Evolutionary conservation across 2,329 filamentous ascomycete species (phyloP), one percentile per base, ranked within the genome.

Genomic region (Pezicula neosporulosa): DNA sequence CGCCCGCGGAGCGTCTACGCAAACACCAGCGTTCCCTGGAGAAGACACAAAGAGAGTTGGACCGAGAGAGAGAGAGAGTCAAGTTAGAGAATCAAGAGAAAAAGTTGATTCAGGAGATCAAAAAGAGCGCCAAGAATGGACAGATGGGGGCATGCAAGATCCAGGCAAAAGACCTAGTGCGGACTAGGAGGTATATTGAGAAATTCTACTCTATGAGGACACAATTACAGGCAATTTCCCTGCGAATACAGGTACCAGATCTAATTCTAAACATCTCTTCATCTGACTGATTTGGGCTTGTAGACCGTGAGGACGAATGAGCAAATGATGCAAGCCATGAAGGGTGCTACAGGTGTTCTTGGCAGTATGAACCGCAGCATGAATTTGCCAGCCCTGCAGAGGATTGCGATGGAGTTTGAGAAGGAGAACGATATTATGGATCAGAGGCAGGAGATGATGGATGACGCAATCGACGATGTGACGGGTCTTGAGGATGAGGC

Each of bases 241-340:
- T 99, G 49, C 85, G 93, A 42, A 92, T 99, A 66, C 94, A 97
- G 83, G 90, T 94, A 74, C 16, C 16, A 12, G 13, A 19, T 13
- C 30, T 13, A 16, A 4, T 13, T 42, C 39, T 42, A 6, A 13
- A 10, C 30, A 33, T 13, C 30, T 33, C 4, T 33, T 7, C 37
- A 16, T 39, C 8, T 16, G n/a, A 42, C 46, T 47, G 27, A 53
- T 39, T 36, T 27, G 44, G 44, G 33, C 10, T 15, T 13, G 35
- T 63, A 96, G 90, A 99, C 94, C 46, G 93, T 97, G 58, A 86
- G 94, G 58, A 97, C 92, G 60, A 99, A 99, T 71, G 94, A 99
- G 70, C 93, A 97, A 72, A 99, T 99, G 94, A 97, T 97, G 92
- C 90, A 96, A 71, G 94, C 92, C 8, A 97, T 99, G 94, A 99